phyloP scores from a whole-genome alignment of 1,284 basidiomycete genomes.

The Megacollybia platyphylla region DNA sequence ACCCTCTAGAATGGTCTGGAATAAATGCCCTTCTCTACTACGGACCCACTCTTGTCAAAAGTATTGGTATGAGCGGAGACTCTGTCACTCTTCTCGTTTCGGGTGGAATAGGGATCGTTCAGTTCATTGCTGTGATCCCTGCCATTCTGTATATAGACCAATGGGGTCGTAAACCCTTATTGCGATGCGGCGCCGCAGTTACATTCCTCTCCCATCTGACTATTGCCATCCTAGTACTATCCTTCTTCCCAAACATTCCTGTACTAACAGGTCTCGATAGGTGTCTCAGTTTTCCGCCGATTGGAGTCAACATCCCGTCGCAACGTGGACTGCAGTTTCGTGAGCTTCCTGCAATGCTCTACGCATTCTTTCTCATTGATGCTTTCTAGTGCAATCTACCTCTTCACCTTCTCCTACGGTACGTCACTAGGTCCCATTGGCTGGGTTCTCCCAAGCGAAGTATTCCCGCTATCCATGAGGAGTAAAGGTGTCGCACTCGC shows the following conservation, averaged over 20 bases:
- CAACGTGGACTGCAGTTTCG: constrained; percentile 57
- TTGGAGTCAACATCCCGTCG: constrained; percentile 42
- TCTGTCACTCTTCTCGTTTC: constrained; percentile 49
- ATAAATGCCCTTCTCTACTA: constrained; percentile 77
- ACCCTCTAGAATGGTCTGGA: constrained; percentile 60
- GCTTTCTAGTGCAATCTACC: constrained; percentile 46
- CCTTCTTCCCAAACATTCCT: constrained; percentile 1
- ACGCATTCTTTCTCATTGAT: constrained; percentile 3
- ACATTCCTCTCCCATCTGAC: constrained; percentile 67
- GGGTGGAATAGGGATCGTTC: constrained; percentile 71
- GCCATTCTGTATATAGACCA: constrained; percentile 60
- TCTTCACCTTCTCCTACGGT: constrained; percentile 76
- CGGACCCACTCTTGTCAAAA: constrained; percentile 57
- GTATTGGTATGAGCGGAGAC: constrained; percentile 42
- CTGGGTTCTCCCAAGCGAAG: constrained; percentile 74
- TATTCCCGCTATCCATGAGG: constrained; percentile 80
- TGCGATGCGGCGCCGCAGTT: constrained; percentile 48
- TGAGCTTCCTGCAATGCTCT: constrained; percentile 18
- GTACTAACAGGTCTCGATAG: constrained; percentile 15
- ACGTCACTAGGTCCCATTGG: constrained; percentile 76
- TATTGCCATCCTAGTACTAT: constrained; percentile 52
- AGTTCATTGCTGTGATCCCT: constrained; percentile 65
- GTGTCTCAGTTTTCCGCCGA: constrained; percentile 34
- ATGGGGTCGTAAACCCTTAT: constrained; percentile 54
- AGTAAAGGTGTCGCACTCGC: constrained; percentile 75